Conservation (phyloP, 768 basidiomycete genomes). For the Suillus ampliporus region DNA sequence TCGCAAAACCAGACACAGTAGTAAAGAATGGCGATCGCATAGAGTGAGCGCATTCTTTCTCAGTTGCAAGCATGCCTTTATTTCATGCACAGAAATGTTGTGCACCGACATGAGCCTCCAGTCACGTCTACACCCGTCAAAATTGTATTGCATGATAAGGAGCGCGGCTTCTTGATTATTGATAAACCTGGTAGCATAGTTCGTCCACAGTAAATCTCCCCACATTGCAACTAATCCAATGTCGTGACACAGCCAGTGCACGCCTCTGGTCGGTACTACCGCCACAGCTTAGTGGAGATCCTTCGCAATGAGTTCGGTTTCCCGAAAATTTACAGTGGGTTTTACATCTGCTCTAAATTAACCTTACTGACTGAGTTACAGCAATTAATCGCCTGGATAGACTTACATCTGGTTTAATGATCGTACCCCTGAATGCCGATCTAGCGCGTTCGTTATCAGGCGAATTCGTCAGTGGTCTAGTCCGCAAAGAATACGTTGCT, state of each 20-base stretch:
- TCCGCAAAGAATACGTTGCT: constrained; percentile 93
- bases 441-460: constrained; percentile 73
- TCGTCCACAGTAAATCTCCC: constrained; percentile 42
- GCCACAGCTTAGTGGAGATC: constrained; percentile 88
- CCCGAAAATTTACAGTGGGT: constrained; percentile 82
- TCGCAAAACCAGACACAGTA: constrained; percentile 80
- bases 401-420: constrained; percentile 94
- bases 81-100: constrained; percentile 69
- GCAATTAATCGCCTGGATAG: constrained; percentile 95
- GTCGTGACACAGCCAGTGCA: constrained; percentile 76
- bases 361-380: constrained; percentile 34
- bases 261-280: constrained; percentile 87
- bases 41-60: constrained; percentile 60
- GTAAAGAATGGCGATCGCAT: constrained; percentile 88
- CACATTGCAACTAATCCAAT: not conserved
- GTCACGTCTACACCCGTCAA: constrained; percentile 84
- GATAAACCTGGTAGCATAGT: constrained; percentile 98
- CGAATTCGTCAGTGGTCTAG: constrained; percentile 82
- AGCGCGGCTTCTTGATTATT: constrained; percentile 87
- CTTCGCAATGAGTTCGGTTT: constrained; percentile 84
- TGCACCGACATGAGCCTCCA: constrained; percentile 97
- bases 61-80: not conserved
- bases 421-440: constrained; percentile 76
- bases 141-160: constrained; percentile 76
- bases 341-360: constrained; percentile 4